Conservation (phyloP, 345 rosid species). For the Eucalyptus globulus region DNA sequence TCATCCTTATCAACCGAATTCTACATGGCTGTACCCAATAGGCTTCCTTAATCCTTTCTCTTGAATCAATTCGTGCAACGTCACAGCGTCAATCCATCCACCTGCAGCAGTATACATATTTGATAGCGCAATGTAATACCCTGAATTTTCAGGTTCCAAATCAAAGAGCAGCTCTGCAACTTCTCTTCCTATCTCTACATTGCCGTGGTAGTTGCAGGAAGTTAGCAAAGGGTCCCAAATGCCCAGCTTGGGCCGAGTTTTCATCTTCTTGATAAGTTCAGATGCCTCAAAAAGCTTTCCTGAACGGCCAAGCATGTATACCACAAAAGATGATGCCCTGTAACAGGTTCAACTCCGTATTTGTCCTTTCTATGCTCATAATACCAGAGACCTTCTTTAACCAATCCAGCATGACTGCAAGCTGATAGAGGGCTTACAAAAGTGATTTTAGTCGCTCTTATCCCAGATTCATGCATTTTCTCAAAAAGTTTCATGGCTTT, state of each 20-base stretch:
- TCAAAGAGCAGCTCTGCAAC: constrained; percentile 40
- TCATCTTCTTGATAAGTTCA: constrained; percentile 18
- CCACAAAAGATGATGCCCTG: constrained; percentile 30
- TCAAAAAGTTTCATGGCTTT: constrained; percentile 30
- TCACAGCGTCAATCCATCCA: neutral
- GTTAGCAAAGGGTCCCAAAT: constrained; percentile 47
- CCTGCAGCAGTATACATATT: constrained; percentile 2
- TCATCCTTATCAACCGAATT: neutral
- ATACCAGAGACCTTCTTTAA: constrained; percentile 25
- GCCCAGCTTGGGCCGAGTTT: constrained; percentile 18
- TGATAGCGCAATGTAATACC: constrained; percentile 26
- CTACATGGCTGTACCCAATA: neutral
- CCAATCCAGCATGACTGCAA: constrained; percentile 44
- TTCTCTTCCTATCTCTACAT: constrained; percentile 24
- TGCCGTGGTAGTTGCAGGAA: constrained; percentile 37
- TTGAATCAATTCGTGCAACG: neutral
- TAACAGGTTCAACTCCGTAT: constrained; percentile 22
- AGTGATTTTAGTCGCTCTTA: constrained; percentile 29
- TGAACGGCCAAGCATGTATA: constrained; percentile 45
- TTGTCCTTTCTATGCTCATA: constrained; percentile 21
- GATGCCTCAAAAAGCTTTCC: constrained; percentile 41
- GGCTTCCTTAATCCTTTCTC: neutral
- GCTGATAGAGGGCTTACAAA: constrained; percentile 36
- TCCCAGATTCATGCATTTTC: constrained; percentile 15
- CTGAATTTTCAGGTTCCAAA: constrained; percentile 41